Conservation (phyloP, 2,329 filamentous ascomycete species). For the Metarhizium sp. region DNA sequence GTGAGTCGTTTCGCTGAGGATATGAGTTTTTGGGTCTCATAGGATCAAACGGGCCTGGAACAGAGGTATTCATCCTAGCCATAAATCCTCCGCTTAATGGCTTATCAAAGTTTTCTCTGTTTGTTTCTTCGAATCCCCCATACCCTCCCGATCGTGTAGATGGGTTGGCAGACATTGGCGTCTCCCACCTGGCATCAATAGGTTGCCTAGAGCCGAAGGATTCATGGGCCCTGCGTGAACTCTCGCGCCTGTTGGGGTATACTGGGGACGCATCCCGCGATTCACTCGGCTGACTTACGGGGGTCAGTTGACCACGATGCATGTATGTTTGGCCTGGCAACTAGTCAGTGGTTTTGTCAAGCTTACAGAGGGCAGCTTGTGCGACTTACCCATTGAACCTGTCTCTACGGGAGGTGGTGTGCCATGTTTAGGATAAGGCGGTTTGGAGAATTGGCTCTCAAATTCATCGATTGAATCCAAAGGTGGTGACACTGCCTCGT, state of each 20-base stretch:
- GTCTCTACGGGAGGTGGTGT: conserved; percentile 41
- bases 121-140: conserved; percentile 30
- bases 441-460: conserved; percentile 12
- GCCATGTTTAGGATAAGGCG: conserved; percentile 26
- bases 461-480: conserved; percentile 22
- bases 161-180: neutral
- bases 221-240: conserved; percentile 32
- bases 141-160: conserved; percentile 34
- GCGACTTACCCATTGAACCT: conserved; percentile 39
- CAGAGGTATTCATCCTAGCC: conserved; percentile 55
- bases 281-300: conserved; percentile 49
- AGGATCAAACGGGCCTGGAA: conserved; percentile 56
- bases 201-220: conserved; percentile 27
- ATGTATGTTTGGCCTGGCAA: conserved; percentile 25
- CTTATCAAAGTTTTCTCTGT: conserved; percentile 6
- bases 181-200: neutral
- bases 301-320: conserved; percentile 51
- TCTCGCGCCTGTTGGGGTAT: conserved; percentile 39
- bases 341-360: neutral
- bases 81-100: conserved; percentile 31
- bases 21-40: conserved; percentile 27
- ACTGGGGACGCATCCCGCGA: conserved; percentile 56
- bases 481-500: conserved; percentile 27
- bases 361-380: no score
- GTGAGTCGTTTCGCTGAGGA: conserved; percentile 20